phyloP scores from a whole-genome alignment of 768 basidiomycete genomes.

The Tulasnella sp. region DNA sequence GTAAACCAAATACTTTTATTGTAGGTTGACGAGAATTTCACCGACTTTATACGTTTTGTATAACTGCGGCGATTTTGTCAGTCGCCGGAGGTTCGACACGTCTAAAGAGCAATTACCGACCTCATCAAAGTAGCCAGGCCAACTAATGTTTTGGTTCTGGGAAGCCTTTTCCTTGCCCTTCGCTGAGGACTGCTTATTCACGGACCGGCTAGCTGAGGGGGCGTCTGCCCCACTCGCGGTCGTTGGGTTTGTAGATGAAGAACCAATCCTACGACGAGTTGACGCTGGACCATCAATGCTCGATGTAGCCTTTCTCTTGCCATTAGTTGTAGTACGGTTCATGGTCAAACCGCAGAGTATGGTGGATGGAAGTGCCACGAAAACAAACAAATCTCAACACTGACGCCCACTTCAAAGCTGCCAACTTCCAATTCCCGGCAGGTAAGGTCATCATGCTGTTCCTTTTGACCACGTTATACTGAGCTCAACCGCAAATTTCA shows the following conservation, averaged over 20 bases:
- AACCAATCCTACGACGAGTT: no score
- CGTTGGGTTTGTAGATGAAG: background rate
- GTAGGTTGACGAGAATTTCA: background rate
- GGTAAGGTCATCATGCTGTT: no score
- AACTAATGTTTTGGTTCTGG: conserved; percentile 24
- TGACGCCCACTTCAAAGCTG: no score
- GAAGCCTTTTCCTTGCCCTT: conserved; percentile 18
- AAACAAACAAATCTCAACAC: no score
- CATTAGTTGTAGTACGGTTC: no score
- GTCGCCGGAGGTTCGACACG: background rate
- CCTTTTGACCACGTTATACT: no score
- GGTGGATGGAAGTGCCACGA: no score
- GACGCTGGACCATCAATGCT: background rate
- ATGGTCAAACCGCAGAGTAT: no score
- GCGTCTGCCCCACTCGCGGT: background rate
- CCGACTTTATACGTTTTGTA: conserved; percentile 45
- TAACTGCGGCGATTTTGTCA: conserved; percentile 30
- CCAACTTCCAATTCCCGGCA: no score
- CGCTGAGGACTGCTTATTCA: conserved; percentile 5
- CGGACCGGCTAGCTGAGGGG: background rate
- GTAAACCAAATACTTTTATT: background rate
- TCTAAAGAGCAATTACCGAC: conserved; percentile 25
- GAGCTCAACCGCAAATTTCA: no score
- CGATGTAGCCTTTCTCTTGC: conserved; percentile 20
- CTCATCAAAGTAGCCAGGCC: conserved; percentile 54